Conservation (phyloP, 2,329 filamentous ascomycete genomes). For the Beauveria pseudobassiana region DNA sequence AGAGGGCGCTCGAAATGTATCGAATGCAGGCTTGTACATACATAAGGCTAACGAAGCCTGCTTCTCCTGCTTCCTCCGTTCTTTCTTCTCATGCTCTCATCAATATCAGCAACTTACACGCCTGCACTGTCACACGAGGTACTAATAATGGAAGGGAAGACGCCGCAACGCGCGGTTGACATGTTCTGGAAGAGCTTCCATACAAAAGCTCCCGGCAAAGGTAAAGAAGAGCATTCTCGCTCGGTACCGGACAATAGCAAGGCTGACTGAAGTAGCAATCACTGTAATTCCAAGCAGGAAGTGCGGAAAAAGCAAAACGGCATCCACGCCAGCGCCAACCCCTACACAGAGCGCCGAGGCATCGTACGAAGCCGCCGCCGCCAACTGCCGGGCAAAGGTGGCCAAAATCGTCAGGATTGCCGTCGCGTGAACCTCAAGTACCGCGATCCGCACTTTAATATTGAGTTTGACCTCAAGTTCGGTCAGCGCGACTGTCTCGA, state of each 20-base stretch:
- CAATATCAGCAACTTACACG: too few relatives aligned
- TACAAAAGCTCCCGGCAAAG: conserved; percentile 10
- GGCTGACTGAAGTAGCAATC: neutral
- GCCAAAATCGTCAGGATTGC: conserved; percentile 59
- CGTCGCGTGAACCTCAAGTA: conserved; percentile 78
- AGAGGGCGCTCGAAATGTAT: too few relatives aligned
- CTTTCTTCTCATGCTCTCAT: too few relatives aligned
- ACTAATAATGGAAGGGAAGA: neutral
- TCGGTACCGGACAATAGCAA: neutral
- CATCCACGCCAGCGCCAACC: conserved; percentile 43
- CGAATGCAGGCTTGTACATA: too few relatives aligned
- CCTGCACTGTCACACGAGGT: too few relatives aligned
- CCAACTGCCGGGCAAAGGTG: conserved; percentile 59
- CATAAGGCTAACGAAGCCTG: too few relatives aligned
- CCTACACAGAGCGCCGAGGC: conserved; percentile 31
- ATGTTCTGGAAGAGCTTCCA: conserved; percentile 9
- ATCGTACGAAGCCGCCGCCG: conserved; percentile 66
- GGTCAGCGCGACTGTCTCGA: conserved; percentile 43
- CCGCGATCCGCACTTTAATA: conserved; percentile 77
- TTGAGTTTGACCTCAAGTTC: conserved; percentile 67
- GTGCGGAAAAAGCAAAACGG: conserved; percentile 24
- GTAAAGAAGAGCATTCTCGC: neutral
- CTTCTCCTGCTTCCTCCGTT: too few relatives aligned
- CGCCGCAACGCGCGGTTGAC: conserved; percentile 1
- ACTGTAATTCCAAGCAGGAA: neutral